These are phyloP conservation scores for Cladosporium sp. DNA, from an alignment of 2,329 filamentous ascomycete genomes.

Conservation along the genomic window DNA sequence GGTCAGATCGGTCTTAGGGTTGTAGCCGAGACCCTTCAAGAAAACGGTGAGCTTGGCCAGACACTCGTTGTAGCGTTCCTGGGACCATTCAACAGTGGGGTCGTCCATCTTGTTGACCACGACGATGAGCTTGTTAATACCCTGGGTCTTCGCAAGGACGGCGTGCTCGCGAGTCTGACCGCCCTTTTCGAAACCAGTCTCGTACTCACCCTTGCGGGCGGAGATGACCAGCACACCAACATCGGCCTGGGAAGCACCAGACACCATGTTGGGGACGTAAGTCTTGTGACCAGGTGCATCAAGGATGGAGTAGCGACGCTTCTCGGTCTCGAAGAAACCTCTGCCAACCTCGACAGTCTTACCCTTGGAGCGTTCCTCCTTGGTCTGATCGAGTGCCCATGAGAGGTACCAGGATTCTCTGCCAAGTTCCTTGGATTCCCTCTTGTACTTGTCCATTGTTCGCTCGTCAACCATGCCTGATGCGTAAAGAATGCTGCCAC, in stretches of 20 bases:
- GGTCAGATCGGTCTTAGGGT: constrained; percentile 84
- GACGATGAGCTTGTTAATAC: constrained; percentile 92
- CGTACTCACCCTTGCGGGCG: constrained; percentile 95
- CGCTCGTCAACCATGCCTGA: constrained; percentile 99
- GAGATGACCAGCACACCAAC: constrained; percentile 94
- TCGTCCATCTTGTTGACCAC: constrained; percentile 99
- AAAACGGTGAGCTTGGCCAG: constrained; percentile 81
- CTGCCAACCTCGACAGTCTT: constrained; percentile 97
- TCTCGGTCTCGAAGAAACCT: constrained; percentile 95
- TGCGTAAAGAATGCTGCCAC: constrained; percentile 84
- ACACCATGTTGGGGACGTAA: constrained; percentile 97
- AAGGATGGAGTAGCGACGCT: constrained; percentile 90
- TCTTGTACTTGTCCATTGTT: constrained; percentile 97
- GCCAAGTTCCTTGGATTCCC: constrained; percentile 90
- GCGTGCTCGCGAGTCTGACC: constrained; percentile 97
- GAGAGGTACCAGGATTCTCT: constrained; percentile 99
- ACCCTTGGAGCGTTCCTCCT: constrained; percentile 91
- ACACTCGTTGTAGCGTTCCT: constrained; percentile 90
- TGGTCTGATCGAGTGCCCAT: constrained; percentile 95
- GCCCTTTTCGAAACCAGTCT: constrained; percentile 95
- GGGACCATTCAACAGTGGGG: constrained; percentile 89
- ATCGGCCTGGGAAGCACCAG: constrained; percentile 69
- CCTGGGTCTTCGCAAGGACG: constrained; percentile 95
- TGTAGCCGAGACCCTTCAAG: constrained; percentile 89
- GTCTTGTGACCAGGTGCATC: constrained; percentile 98